Evolutionary conservation across 306 rosid genomes (phyloP), one percentile per base, ranked within the genome.

Genomic region (Quercus suber): DNA sequence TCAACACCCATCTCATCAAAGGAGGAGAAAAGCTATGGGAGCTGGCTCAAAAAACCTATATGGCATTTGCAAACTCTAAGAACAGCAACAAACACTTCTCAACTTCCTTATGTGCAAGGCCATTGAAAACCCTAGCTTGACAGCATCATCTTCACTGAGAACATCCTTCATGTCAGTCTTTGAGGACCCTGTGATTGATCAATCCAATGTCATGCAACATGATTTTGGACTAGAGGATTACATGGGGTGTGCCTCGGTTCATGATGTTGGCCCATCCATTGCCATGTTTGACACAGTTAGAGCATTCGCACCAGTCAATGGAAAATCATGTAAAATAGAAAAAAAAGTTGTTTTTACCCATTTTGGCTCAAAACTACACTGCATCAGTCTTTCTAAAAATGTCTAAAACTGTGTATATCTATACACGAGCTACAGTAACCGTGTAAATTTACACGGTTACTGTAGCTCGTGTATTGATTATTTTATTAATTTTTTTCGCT

Each of bases 211-310:
- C 69, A 35, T 49, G 65, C 79, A 75, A 9, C 6, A 21, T 1
- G 79, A 76, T 27, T 7, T 89, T 4, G 92, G 92, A 4, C 45
- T 91, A 1, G 79, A 89, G 56, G 97, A 89, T 65, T 89, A 86
- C 53, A 77, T 89, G 76, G 92, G 94, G 3, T 89, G 97, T 75
- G 92, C 92, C 41, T 91, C 97, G 0, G 60, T 86, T 56, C 97
- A 91, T 19, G 92, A 92, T 0, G 77, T 91, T 15, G 94, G 97
- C 0, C 94, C 97, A 3, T 89, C 97, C 72, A 27, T 88, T 0
- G 91, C 90, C 0, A n/a, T 91, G 14, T 89, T 91, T 31, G 97
- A 91, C 58, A 88, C 89, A 2, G 15, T 89, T 4, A n/a, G n/a
- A n/a, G n/a, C n/a, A n/a, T n/a, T n/a, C n/a, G n/a, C n/a, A n/a